phyloP scores from a whole-genome alignment of 2,329 filamentous ascomycete species.

The Penicillium hordei region DNA sequence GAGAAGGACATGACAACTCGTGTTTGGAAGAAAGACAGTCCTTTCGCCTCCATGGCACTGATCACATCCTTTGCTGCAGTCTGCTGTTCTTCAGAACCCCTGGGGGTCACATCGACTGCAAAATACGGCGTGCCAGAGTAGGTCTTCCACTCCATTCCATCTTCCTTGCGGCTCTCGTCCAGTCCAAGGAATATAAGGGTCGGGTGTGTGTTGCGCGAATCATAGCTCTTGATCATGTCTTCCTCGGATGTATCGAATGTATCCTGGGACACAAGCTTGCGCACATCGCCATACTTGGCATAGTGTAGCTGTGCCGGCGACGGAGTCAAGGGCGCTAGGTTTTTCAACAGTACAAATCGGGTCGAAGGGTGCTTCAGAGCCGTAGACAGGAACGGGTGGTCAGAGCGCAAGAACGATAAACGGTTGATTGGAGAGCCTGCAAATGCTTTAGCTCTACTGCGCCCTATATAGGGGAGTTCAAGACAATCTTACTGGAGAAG shows the following conservation, averaged over 20 bases:
- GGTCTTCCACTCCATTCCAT: slow-evolving; percentile 48
- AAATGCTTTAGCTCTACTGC: background rate
- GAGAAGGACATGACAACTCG: slow-evolving; percentile 62
- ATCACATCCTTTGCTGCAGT: slow-evolving; percentile 58
- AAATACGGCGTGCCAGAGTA: slow-evolving; percentile 84
- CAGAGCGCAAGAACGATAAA: slow-evolving; percentile 50
- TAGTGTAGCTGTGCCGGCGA: slow-evolving; percentile 64
- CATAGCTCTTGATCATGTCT: slow-evolving; percentile 69
- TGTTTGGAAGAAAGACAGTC: slow-evolving; percentile 66
- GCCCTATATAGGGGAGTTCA: background rate
- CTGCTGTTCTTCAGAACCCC: slow-evolving; percentile 60
- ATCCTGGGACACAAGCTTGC: slow-evolving; percentile 67
- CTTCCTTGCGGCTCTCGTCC: slow-evolving; percentile 60
- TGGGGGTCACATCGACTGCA: slow-evolving; percentile 81
- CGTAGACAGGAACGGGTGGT: slow-evolving; percentile 49
- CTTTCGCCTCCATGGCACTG: slow-evolving; percentile 59
- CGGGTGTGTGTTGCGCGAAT: slow-evolving; percentile 67
- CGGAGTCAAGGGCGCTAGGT: slow-evolving; percentile 71
- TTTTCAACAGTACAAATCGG: slow-evolving; percentile 73
- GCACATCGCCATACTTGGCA: slow-evolving; percentile 67
- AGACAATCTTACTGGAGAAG: slow-evolving; percentile 46
- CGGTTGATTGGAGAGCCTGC: slow-evolving; percentile 52
- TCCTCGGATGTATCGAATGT: slow-evolving; percentile 72
- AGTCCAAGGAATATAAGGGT: slow-evolving; percentile 83
- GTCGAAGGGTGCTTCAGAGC: slow-evolving; percentile 50